phyloP scores from a whole-genome alignment of 2,329 filamentous ascomycete species.

The Paracoccidioides lutzii region DNA sequence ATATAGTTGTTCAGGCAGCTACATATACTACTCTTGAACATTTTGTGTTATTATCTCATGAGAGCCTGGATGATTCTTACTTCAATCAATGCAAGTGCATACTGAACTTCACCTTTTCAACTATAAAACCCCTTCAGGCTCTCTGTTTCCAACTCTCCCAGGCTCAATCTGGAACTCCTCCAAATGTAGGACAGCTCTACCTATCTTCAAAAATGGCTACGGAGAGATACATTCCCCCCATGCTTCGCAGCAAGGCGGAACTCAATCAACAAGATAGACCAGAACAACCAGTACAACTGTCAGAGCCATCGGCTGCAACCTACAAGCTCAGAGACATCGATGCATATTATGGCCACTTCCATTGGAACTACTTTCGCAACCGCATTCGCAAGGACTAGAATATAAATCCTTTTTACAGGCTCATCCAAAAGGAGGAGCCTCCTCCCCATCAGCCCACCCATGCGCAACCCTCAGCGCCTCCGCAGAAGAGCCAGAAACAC shows the following conservation, averaged over 20 bases:
- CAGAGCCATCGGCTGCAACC: background rate
- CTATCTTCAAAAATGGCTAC: background rate
- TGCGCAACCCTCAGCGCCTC: conserved; percentile 2
- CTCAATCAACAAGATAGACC: background rate
- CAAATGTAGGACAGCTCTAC: no score
- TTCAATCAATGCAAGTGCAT: no score
- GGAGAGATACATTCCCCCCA: conserved; percentile 6
- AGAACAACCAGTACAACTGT: background rate
- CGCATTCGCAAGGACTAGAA: background rate
- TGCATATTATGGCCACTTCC: conserved; percentile 2
- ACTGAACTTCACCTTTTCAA: no score
- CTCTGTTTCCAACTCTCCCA: no score
- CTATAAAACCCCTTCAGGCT: no score
- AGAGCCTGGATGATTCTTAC: no score
- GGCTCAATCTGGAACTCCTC: no score
- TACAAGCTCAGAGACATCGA: conserved; percentile 1
- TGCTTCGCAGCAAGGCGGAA: background rate
- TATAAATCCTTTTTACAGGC: background rate
- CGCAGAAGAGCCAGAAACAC: background rate
- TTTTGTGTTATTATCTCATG: no score
- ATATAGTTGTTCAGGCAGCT: no score
- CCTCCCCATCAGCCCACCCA: background rate
- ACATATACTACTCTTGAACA: no score
- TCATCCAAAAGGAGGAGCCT: background rate
- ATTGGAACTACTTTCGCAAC: background rate